These are phyloP conservation scores for Ophiostoma tasmaniense DNA, from an alignment of 2,329 filamentous ascomycete genomes.

Conservation along the genomic window DNA sequence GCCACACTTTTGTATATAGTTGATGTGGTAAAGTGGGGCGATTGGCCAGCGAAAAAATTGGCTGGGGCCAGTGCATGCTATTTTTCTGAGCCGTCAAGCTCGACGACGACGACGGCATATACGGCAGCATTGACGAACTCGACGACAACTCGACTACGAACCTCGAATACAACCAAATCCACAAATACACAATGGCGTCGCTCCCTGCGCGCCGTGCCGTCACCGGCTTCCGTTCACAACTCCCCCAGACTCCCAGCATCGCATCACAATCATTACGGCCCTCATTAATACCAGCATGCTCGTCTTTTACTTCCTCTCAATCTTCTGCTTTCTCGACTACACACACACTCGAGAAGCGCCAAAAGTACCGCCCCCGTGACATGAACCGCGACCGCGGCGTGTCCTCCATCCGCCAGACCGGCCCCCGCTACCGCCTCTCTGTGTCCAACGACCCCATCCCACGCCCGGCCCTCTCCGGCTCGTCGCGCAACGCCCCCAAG, in stretches of 20 bases:
- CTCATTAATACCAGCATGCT: not conserved
- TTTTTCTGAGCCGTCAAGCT: not conserved
- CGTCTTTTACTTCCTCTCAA: conserved; percentile 15
- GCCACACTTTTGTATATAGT: not conserved
- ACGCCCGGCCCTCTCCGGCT: conserved; percentile 45
- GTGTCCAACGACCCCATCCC: conserved; percentile 66
- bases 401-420: conserved; percentile 70
- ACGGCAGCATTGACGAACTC: not conserved
- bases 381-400: conserved; percentile 73
- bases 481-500: not conserved
- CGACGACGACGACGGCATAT: not conserved
- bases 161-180: no score
- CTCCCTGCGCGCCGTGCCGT: conserved; percentile 6
- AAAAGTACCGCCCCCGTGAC: conserved; percentile 51
- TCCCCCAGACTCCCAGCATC: not conserved
- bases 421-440: conserved; percentile 64
- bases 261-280: conserved; percentile 4
- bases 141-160: not conserved
- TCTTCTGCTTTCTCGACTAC: conserved; percentile 52
- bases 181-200: conserved; percentile 3
- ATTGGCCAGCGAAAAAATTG: conserved; percentile 13
- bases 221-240: conserved; percentile 1
- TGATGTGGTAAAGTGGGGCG: not conserved
- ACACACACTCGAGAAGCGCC: conserved; percentile 38
- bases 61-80: conserved; percentile 5